Evolutionary conservation across 345 rosid species (phyloP).

Genomic region (Gynandropsis gynandra): DNA sequence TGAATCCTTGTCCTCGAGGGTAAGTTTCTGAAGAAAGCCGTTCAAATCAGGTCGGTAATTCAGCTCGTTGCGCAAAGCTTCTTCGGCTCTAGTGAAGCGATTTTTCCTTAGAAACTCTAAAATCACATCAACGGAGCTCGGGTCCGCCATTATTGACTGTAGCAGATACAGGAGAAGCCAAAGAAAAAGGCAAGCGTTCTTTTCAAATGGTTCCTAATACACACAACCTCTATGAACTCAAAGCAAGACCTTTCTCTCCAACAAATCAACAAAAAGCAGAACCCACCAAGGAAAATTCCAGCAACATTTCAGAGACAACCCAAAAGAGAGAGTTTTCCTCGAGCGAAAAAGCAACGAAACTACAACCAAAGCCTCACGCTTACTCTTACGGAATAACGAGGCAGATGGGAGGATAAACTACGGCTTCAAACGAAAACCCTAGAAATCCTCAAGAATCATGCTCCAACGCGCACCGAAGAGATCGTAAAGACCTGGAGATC

Average conservation of each 20-base stretch:
- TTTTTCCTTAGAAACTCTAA: constrained; percentile 72
- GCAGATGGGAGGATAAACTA: constrained; percentile 16
- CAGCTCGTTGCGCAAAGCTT: constrained; percentile 87
- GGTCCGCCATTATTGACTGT: constrained; percentile 53
- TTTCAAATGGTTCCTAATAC: constrained; percentile 13
- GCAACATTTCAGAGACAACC: constrained; percentile 20
- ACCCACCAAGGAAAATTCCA: background rate
- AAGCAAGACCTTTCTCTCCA: constrained; percentile 3
- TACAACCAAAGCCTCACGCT: constrained; percentile 16
- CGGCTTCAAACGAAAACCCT: background rate
- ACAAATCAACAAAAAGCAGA: background rate
- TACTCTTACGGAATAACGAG: constrained; percentile 17
- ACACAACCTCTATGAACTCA: background rate
- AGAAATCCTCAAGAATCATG: constrained; percentile 15
- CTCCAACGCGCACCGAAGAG: constrained; percentile 18
- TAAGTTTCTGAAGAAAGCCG: constrained; percentile 58
- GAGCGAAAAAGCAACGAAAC: constrained; percentile 1
- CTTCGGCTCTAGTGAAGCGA: constrained; percentile 84
- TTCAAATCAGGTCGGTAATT: constrained; percentile 58
- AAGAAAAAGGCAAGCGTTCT: constrained; percentile 1
- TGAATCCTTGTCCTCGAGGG: constrained; percentile 44
- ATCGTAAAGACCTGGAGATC: constrained; percentile 20
- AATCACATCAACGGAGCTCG: constrained; percentile 62
- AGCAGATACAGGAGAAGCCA: constrained; percentile 20
- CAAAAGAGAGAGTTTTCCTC: background rate